phyloP scores from a whole-genome alignment of 345 rosid species.

The Raphanus raphanistrum region DNA sequence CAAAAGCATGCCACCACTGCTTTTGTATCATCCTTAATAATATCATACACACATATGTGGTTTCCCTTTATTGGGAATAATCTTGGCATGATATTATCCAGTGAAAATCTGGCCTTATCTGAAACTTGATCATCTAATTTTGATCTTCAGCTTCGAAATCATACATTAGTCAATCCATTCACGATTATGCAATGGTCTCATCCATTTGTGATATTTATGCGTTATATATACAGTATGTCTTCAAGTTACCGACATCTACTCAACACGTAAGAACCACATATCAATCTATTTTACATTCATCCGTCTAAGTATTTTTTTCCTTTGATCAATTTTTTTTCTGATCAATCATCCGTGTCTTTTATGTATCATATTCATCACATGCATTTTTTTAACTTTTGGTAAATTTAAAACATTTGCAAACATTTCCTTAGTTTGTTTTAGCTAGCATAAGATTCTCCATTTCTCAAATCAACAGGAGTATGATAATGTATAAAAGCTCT shows the following conservation, averaged over 20 bases:
- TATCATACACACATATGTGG: neutral
- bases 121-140: neutral
- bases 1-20: neutral
- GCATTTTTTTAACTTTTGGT: neutral
- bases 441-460: neutral
- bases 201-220: too few species aligned
- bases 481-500: neutral
- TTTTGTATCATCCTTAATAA: neutral
- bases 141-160: neutral
- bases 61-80: neutral
- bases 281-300: neutral
- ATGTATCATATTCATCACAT: too few species aligned
- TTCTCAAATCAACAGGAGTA: neutral
- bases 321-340: too few species aligned
- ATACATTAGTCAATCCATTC: too few species aligned
- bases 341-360: neutral
- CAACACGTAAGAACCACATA: neutral
- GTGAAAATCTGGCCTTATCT: neutral
- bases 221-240: too few species aligned
- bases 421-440: neutral
- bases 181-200: too few species aligned
- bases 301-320: neutral
- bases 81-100: neutral
- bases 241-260: too few species aligned
- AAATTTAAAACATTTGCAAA: neutral